A percentile compares a stretch with the other conserved stretches of the same genome.
Conservation (phyloP, 768 basidiomycete genomes). For the Cyclocybe aegerita region DNA sequence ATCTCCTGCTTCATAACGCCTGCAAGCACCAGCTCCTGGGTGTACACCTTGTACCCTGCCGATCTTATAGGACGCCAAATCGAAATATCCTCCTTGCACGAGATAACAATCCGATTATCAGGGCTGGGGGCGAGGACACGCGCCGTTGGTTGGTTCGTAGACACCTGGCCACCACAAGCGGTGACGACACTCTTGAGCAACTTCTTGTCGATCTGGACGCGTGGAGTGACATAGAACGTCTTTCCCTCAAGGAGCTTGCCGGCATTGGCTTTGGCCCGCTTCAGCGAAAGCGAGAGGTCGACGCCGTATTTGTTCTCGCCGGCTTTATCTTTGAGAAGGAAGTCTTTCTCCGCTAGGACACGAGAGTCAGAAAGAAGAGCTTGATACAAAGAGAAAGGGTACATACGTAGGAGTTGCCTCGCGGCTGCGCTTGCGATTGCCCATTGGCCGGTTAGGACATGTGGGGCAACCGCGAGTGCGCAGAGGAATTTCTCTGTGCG, state of each 20-base stretch:
- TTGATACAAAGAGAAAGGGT: slow-evolving; percentile 9
- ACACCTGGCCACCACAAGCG: slow-evolving; percentile 72
- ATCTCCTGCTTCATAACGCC: slow-evolving; percentile 66
- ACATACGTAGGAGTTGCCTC: slow-evolving; percentile 62
- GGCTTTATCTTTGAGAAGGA: slow-evolving; percentile 54
- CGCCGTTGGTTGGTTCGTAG: slow-evolving; percentile 49
- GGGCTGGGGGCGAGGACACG: slow-evolving; percentile 52
- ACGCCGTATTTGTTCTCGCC: slow-evolving; percentile 70
- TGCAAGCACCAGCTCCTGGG: slow-evolving; percentile 64
- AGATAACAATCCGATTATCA: slow-evolving; percentile 58
- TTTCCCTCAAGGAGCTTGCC: slow-evolving; percentile 62
- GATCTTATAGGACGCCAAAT: slow-evolving; percentile 64
- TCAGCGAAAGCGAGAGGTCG: slow-evolving; percentile 58
- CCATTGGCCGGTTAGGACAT: slow-evolving; percentile 71
- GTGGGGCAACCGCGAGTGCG: slow-evolving; percentile 63
- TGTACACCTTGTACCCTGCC: slow-evolving; percentile 58
- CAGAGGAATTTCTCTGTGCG: slow-evolving; percentile 89
- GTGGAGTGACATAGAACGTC: slow-evolving; percentile 75
- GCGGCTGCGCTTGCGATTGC: slow-evolving; percentile 55
- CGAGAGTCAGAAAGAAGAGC: background rate
- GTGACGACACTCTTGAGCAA: slow-evolving; percentile 68
- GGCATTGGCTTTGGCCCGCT: slow-evolving; percentile 49
- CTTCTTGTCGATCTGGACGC: slow-evolving; percentile 55
- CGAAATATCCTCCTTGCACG: slow-evolving; percentile 58
- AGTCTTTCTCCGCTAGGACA: slow-evolving; percentile 59